A percentile compares a stretch with the other conserved stretches of the same genome.
Conservation (phyloP, 106 monocot species). For the Dendrobium chrysotoxum region DNA sequence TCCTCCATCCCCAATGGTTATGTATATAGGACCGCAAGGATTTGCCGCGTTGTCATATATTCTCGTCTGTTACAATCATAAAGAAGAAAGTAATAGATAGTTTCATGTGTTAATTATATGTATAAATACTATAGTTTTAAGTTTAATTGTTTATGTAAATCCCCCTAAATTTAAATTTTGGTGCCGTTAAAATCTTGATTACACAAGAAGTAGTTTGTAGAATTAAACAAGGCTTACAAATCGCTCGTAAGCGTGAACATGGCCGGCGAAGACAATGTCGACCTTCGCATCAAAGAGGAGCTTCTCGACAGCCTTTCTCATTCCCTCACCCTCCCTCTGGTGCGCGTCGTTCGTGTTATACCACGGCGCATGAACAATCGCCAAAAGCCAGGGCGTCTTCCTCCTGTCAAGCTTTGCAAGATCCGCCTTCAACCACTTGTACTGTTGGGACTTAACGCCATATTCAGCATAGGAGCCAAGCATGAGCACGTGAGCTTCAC, state of each 20-base stretch:
- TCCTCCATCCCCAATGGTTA: conserved; percentile 64
- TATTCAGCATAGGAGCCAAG: conserved; percentile 71
- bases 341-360: conserved; percentile 81
- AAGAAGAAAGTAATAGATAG: too few relatives aligned
- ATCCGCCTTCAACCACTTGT: conserved; percentile 60
- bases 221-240: conserved; percentile 44
- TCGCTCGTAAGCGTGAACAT: conserved; percentile 88
- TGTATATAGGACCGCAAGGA: conserved; percentile 65
- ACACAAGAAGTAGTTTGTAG: background rate
- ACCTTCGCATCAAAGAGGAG: conserved; percentile 48
- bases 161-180: background rate
- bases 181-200: conserved; percentile 55
- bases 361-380: conserved; percentile 79
- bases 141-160: too few relatives aligned
- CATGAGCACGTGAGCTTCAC: conserved; percentile 69
- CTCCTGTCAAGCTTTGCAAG: conserved; percentile 44
- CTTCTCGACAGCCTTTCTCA: conserved; percentile 65
- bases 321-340: conserved; percentile 74
- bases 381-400: conserved; percentile 65
- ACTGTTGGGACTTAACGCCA: conserved; percentile 20
- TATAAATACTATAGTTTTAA: too few relatives aligned
- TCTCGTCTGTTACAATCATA: too few relatives aligned
- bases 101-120: too few relatives aligned
- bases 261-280: conserved; percentile 67
- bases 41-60: too few relatives aligned